Base-by-base conservation (phyloP, 768 basidiomycete species). In the Pluteus cervinus region DNA sequence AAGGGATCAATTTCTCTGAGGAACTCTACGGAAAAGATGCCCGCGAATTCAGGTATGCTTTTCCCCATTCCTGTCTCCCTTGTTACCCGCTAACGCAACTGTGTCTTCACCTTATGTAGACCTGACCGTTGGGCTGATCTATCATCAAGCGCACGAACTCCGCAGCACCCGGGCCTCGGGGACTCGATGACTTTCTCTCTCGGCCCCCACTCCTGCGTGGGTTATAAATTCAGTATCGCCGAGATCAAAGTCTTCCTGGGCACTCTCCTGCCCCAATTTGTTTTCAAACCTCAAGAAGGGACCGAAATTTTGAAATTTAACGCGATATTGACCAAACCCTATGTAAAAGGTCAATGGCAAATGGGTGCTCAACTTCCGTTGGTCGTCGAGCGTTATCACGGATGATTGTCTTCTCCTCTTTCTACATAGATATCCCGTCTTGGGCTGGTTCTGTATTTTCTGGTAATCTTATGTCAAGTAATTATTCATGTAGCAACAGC, bases 1-100 rank as follows among this genome's bases (percentile, higher is more conserved):
- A 79, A 49, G 76, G 73, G 2, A 50, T 76, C 22, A 79, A 73
- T 46, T 52, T 68, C 34, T 57, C 62, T 29, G 63, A 69, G 42
- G 69, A 71, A 20, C 60, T 76, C 15, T 81, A 76, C 74, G 77
- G 78, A 1, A 43, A 54, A 28, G 74, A 79, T 51, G 72, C 75
- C 1, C 48, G 49, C 33, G 52, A 60, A 42, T 80, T 79, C 61
- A 73, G 71, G 76, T 78, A 47, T 41, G 73, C n/a, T n/a, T n/a
- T n/a, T n/a, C n/a, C n/a, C n/a, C n/a, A n/a, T n/a, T n/a, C n/a
- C n/a, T n/a, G n/a, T n/a, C n/a, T 58, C 10, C 29, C 16, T 6
- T 3, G 33, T 34, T 11, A 5, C 34, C 34, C 8, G 21, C 17
- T 22, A 40, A 22, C 16, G 29, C 28, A 14, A 39, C 48, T 33